These are phyloP conservation scores for Knufia petricola DNA, from an alignment of 2,329 filamentous ascomycete species.

Conservation along the genomic window DNA sequence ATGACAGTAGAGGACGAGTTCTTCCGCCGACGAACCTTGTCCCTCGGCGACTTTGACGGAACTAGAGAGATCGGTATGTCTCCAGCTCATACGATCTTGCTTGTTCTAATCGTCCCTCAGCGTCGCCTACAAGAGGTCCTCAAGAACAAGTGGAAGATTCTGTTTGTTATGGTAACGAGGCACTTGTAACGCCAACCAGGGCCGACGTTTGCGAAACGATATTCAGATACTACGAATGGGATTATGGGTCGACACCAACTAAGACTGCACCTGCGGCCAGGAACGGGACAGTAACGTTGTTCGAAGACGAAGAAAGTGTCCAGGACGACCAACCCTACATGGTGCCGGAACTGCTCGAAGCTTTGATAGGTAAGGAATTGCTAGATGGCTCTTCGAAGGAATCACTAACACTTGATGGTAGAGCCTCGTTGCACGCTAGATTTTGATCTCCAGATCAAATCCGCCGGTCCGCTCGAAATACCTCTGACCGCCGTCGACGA, in stretches of 20 bases:
- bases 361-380: not conserved
- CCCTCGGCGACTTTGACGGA: not conserved
- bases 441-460: not conserved
- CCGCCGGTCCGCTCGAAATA: not conserved
- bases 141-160: not conserved
- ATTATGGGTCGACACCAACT: not conserved
- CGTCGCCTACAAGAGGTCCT: not conserved
- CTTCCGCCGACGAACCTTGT: not conserved
- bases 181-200: not conserved
- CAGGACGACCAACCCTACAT: not conserved
- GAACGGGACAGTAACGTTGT: not conserved
- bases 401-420: not conserved
- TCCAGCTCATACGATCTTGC: not conserved
- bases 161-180: not conserved
- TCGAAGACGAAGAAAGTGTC: not conserved
- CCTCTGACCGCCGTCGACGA: not conserved
- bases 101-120: not conserved
- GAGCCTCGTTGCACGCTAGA: not conserved
- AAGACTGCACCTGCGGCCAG: not conserved
- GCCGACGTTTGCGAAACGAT: not conserved
- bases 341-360: not conserved
- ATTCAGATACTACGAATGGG: not conserved
- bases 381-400: too few species aligned
- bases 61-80: not conserved
- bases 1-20: not conserved